Base-by-base conservation (phyloP, 2,329 filamentous ascomycete genomes). In the Davidsoniella eucalypti region DNA sequence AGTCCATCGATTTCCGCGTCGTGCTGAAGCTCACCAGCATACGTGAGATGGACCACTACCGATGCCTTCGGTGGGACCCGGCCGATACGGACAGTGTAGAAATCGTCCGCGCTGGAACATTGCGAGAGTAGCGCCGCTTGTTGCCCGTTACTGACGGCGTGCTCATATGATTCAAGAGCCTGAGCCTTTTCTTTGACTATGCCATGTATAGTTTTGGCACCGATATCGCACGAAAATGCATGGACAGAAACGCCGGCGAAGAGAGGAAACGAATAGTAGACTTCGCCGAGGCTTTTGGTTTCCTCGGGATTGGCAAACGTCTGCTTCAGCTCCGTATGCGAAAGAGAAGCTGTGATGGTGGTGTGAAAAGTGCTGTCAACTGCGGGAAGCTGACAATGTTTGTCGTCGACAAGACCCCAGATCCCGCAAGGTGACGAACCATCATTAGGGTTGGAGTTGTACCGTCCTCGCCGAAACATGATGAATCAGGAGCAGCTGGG, bases 171-270 rank as follows among this genome's bases (percentile, higher is more conserved):
- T 6, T 70, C 61, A 49, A 70, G 74, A 1, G 84, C 82, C 48
- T 75, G 68, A 9, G 73, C 66, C 50, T 74, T 78, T 57, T 84
- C 76, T 59, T 84, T 79, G 40, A 87, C 81, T 10, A 80, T 61
- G 12, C 83, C 82, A 2, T 67, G 67, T 56, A 84, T 75, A 14
- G 75, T 67, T 17, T 76, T 73, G 29, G 69, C 64, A 33, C 72
- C 78, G 44, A 87, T 69, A 12, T 67, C 73, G 62, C 80, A 86
- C 4, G 68, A 72, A 55, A 87, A 87, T 3, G 67, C 70, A 6
- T 81, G 78, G 0, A 87, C 76, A 5, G 76, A 80, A 14, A 84
- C 78, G 8, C 82, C 82, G 58, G 85, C 80, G 55, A 81, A 84
- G 0, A 87, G 67, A 0, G 83, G 83, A 54, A 87, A 87, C 0